phyloP scores from a whole-genome alignment of 192 early-diverging fungal genomes.

The Coemansia reversa region DNA sequence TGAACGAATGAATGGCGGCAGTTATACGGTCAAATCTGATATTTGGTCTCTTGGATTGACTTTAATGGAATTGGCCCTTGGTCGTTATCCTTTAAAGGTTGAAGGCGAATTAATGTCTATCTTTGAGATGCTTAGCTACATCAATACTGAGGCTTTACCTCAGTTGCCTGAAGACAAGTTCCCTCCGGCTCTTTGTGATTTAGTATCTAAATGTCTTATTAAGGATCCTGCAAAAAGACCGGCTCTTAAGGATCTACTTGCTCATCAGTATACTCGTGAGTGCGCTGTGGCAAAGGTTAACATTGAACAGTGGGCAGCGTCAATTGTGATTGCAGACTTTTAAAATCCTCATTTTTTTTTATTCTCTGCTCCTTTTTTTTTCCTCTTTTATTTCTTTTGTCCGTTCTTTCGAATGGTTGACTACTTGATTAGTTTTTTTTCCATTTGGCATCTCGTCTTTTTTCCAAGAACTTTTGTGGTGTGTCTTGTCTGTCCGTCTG shows the following conservation, averaged over 20 bases:
- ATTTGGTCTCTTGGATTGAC: slow-evolving; percentile 83
- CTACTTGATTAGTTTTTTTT: slow-evolving; percentile 1
- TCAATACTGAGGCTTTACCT: slow-evolving; percentile 85
- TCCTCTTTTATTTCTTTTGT: not conserved
- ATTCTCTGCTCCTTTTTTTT: not conserved
- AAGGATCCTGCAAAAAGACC: slow-evolving; percentile 60
- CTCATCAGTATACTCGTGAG: slow-evolving; percentile 58
- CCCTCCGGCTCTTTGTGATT: slow-evolving; percentile 71
- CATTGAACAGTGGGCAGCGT: slow-evolving; percentile 62
- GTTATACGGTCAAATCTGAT: slow-evolving; percentile 78
- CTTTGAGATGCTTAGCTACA: slow-evolving; percentile 91
- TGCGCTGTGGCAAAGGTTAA: slow-evolving; percentile 61
- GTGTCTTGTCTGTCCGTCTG: too few species aligned
- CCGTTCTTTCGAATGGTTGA: not conserved
- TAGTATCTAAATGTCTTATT: slow-evolving; percentile 60
- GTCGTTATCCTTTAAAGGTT: slow-evolving; percentile 69
- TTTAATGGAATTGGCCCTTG: slow-evolving; percentile 77
- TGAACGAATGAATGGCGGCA: slow-evolving; percentile 74
- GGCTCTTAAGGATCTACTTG: slow-evolving; percentile 64
- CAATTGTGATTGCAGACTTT: slow-evolving; percentile 29
- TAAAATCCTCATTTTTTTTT: not conserved
- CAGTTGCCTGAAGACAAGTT: slow-evolving; percentile 73
- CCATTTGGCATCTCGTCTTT: too few species aligned
- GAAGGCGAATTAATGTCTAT: slow-evolving; percentile 71
- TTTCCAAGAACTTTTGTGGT: too few species aligned